phyloP scores from a whole-genome alignment of 1,284 basidiomycete genomes.

The Polyporus tsugae region DNA sequence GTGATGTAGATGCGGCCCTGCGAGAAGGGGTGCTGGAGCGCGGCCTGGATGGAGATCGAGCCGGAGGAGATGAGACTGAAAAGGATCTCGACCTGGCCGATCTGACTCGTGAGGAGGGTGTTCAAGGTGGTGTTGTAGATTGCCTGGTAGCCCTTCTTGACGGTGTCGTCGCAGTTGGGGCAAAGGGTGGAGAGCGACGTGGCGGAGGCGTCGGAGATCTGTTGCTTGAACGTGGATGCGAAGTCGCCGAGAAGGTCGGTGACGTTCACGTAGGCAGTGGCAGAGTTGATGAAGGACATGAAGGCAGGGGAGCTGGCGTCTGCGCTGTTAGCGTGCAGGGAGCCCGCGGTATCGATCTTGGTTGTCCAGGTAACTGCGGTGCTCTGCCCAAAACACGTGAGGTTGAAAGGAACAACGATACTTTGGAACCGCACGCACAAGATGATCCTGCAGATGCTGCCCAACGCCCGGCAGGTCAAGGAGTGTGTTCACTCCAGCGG shows the following conservation, averaged over 20 bases:
- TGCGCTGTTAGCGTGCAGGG: slow-evolving; percentile 30
- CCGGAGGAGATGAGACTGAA: slow-evolving; percentile 59
- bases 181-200: slow-evolving; percentile 51
- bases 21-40: slow-evolving; percentile 70
- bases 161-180: slow-evolving; percentile 55
- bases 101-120: slow-evolving; percentile 49
- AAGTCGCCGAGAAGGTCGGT: slow-evolving; percentile 54
- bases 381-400: slow-evolving; percentile 43
- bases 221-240: slow-evolving; percentile 42
- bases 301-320: slow-evolving; percentile 47
- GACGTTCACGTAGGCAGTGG: slow-evolving; percentile 71
- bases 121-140: slow-evolving; percentile 62
- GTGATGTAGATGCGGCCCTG: slow-evolving; percentile 53
- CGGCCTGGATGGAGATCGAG: slow-evolving; percentile 65
- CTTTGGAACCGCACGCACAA: slow-evolving; percentile 45
- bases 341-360: slow-evolving; percentile 51
- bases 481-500: slow-evolving; percentile 56
- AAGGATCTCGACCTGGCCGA: slow-evolving; percentile 71
- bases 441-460: slow-evolving; percentile 79
- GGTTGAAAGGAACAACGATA: neutral
- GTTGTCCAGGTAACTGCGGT: slow-evolving; percentile 59
- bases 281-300: slow-evolving; percentile 73
- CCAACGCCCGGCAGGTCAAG: slow-evolving; percentile 77
- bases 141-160: slow-evolving; percentile 69
- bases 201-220: slow-evolving; percentile 46